Percentiles rank a stretch among this genome's conserved stretches.
phyloP scores from a whole-genome alignment of 2,329 filamentous ascomycete species.

The Lasiodiplodia hormozganensis region DNA sequence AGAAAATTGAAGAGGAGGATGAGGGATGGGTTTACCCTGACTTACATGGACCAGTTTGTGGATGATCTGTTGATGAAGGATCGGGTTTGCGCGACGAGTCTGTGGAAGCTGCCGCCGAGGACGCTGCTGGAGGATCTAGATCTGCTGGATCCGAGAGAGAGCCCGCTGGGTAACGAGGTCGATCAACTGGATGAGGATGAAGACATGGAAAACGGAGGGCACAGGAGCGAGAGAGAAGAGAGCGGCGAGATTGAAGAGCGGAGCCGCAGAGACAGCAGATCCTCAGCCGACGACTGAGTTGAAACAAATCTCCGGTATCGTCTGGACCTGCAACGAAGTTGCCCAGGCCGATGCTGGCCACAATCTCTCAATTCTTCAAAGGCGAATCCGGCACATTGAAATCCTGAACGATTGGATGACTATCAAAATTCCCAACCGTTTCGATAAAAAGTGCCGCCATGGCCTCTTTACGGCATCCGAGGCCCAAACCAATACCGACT shows the following conservation, averaged over 20 bases:
- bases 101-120: constrained; percentile 89
- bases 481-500: too few species aligned
- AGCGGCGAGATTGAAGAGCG: constrained; percentile 6
- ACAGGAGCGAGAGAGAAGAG: constrained; percentile 10
- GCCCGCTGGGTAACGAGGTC: constrained; percentile 77
- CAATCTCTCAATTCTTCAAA: too few species aligned
- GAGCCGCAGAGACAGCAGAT: constrained; percentile 6
- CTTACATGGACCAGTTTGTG: constrained; percentile 88
- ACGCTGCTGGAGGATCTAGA: constrained; percentile 88
- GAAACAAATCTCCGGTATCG: too few species aligned
- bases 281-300: constrained; percentile 7
- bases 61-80: constrained; percentile 91
- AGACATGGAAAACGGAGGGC: constrained; percentile 6
- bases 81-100: constrained; percentile 85
- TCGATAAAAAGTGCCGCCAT: too few species aligned
- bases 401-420: too few species aligned
- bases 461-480: too few species aligned
- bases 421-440: too few species aligned
- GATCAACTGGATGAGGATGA: constrained; percentile 71
- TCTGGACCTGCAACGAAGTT: too few species aligned
- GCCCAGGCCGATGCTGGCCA: too few species aligned
- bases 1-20: constrained; percentile 82
- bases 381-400: too few species aligned
- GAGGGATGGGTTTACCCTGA: constrained; percentile 76
- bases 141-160: constrained; percentile 82